phyloP scores from a whole-genome alignment of 495 filamentous ascomycete genomes.

The Aspergillus hancockii region DNA sequence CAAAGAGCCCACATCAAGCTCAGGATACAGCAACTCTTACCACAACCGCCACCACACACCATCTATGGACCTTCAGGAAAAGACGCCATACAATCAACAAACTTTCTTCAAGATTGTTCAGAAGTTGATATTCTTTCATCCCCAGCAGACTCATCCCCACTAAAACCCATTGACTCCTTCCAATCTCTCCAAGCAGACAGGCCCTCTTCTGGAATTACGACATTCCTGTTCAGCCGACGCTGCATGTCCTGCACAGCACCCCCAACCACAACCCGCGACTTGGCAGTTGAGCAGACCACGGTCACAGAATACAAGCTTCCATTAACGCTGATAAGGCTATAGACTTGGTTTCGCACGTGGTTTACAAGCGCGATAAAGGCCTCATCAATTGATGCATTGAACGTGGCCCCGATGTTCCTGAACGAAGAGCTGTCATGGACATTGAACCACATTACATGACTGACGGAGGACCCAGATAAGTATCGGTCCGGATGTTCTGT shows the following conservation, averaged over 20 bases:
- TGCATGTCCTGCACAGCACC: neutral
- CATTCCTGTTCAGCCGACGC: neutral
- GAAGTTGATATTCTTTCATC: no score
- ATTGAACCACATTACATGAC: neutral
- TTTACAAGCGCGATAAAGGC: neutral
- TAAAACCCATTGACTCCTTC: no score
- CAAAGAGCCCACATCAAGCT: no score
- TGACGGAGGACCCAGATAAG: neutral
- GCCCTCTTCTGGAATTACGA: neutral
- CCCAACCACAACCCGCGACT: neutral
- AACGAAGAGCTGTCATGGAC: neutral
- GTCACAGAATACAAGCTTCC: neutral
- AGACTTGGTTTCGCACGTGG: neutral
- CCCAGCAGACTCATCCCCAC: no score
- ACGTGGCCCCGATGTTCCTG: neutral
- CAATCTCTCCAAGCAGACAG: no score
- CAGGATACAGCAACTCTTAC: no score
- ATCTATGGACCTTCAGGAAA: no score
- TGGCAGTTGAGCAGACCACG: neutral
- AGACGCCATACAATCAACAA: no score
- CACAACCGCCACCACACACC: no score
- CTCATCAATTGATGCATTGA: constrained; percentile 3
- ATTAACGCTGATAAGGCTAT: neutral
- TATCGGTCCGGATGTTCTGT: no score
- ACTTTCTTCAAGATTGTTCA: no score